phyloP scores from a whole-genome alignment of 176 grass and related monocot genomes.

The Zea mays region Zm-B73-REFERENCE-NAM-5.0 NC_050097.1:14329501-14330000 shows the following conservation, averaged over 20 bases:
- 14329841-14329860: conserved; percentile 10
- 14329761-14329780: conserved; percentile 89
- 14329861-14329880: conserved; percentile 18
- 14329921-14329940: conserved; percentile 13
- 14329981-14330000: neutral
- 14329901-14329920: neutral
- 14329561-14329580: conserved; percentile 16
- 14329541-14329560: conserved; percentile 36
- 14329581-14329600: conserved; percentile 27
- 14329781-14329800: conserved; percentile 74
- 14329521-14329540: conserved; percentile 40
- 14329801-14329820: conserved; percentile 41
- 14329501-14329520: conserved; percentile 43
- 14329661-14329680: conserved; percentile 88
- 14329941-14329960: conserved; percentile 7
- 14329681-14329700: conserved; percentile 61
- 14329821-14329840: conserved; percentile 13
- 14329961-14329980: conserved; percentile 34
- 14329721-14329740: conserved; percentile 79
- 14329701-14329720: conserved; percentile 87
- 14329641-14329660: conserved; percentile 62
- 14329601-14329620: conserved; percentile 73
- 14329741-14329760: conserved; percentile 78
- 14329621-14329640: conserved; percentile 82
- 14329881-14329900: conserved; percentile 17